Conservation (phyloP, 352 stramenopile species). For the Poterioochromonas sp. region DNA sequence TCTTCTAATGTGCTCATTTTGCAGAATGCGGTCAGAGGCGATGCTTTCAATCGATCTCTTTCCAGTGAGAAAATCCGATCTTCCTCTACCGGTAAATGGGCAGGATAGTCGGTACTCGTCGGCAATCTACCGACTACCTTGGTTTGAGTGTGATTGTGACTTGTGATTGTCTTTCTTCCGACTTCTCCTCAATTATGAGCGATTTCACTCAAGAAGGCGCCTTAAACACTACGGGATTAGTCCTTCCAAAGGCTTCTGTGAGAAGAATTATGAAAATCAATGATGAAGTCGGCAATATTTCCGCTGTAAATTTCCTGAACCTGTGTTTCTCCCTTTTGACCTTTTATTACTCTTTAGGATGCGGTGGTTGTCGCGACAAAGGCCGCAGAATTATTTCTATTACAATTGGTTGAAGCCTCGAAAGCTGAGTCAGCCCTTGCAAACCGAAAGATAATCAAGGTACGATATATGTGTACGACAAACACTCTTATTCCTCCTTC, state of each 20-base stretch:
- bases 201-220: too few species aligned
- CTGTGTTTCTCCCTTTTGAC: background rate
- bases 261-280: slow-evolving; percentile 27
- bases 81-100: too few species aligned
- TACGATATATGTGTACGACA: background rate
- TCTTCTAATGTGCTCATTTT: background rate
- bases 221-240: background rate
- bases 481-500: background rate
- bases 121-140: too few species aligned
- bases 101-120: too few species aligned
- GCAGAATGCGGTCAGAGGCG: too few species aligned
- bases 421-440: background rate
- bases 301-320: background rate
- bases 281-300: slow-evolving; percentile 17
- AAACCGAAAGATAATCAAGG: background rate
- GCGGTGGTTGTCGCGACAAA: background rate
- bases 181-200: too few species aligned
- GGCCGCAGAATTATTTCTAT: background rate
- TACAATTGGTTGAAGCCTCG: background rate
- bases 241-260: slow-evolving; percentile 8
- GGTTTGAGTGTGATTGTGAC: too few species aligned
- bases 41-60: too few species aligned
- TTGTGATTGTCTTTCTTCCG: too few species aligned
- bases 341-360: background rate
- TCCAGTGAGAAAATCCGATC: too few species aligned